These are phyloP conservation scores for Grosmannia clavigera DNA, from an alignment of 2,329 filamentous ascomycete species.

Conservation along the genomic window DNA sequence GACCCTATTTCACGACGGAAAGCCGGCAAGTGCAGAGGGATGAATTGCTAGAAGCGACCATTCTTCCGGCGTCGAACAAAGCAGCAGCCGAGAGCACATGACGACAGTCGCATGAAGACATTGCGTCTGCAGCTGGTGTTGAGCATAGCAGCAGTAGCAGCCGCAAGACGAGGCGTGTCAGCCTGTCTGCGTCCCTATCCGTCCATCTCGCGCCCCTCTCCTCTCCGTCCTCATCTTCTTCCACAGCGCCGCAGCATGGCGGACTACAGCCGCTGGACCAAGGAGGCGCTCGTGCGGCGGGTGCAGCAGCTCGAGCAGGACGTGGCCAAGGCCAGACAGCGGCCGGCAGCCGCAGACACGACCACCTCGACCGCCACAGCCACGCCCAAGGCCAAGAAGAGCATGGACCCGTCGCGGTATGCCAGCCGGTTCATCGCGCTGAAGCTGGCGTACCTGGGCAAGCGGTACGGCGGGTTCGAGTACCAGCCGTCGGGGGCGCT, in stretches of 20 bases:
- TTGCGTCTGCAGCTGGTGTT: not conserved
- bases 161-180: too few species aligned
- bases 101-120: not conserved
- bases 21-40: too few species aligned
- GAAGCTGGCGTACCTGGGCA: constrained; percentile 88
- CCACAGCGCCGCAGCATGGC: constrained; percentile 5
- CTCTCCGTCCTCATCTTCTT: too few species aligned
- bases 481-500: constrained; percentile 61
- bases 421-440: constrained; percentile 75
- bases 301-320: constrained; percentile 11
- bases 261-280: constrained; percentile 13
- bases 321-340: not conserved
- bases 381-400: not conserved
- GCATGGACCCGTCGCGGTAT: constrained; percentile 69
- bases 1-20: too few species aligned
- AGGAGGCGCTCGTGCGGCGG: constrained; percentile 23
- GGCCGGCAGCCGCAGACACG: not conserved
- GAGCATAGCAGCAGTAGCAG: too few species aligned
- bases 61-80: too few species aligned
- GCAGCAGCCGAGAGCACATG: not conserved
- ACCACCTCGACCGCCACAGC: not conserved
- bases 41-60: too few species aligned
- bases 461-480: constrained; percentile 87
- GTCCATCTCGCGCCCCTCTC: not conserved
- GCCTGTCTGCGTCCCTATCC: not conserved